These are phyloP conservation scores for Chrysanthemum seticuspe DNA, from an alignment of 129 eudicot genomes.

Conservation along the genomic window DNA sequence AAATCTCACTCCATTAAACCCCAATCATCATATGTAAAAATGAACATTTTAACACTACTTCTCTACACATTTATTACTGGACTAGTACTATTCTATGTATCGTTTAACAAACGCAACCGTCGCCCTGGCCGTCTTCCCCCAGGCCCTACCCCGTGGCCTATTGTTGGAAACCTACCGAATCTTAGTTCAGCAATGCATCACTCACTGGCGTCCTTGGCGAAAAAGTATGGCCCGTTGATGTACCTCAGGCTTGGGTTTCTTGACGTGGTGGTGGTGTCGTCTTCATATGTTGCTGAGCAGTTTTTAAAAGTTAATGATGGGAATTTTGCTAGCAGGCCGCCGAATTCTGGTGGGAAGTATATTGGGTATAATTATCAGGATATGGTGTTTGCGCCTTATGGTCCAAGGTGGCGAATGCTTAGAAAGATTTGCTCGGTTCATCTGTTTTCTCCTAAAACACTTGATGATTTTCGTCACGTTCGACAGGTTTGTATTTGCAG, in stretches of 20 bases:
- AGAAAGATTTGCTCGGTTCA: constrained; percentile 65
- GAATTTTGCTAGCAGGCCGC: constrained; percentile 79
- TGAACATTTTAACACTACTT: constrained; percentile 16
- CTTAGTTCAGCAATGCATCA: constrained; percentile 78
- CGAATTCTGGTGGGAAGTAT: constrained; percentile 78
- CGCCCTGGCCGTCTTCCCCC: constrained; percentile 54
- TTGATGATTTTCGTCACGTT: constrained; percentile 69
- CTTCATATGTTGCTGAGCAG: constrained; percentile 59
- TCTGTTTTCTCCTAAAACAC: constrained; percentile 67
- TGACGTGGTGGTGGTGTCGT: constrained; percentile 77
- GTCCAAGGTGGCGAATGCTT: constrained; percentile 35
- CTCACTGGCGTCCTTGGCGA: constrained; percentile 63
- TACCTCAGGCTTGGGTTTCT: constrained; percentile 69
- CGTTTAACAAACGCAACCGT: constrained; percentile 31
- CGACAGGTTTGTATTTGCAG: constrained; percentile 50
- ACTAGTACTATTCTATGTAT: constrained; percentile 12
- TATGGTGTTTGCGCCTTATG: constrained; percentile 85
- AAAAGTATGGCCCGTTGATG: constrained; percentile 68
- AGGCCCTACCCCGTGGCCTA: constrained; percentile 92
- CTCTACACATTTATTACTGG: constrained; percentile 32
- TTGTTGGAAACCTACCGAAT: constrained; percentile 78
- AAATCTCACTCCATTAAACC: no score
- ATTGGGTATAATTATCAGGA: constrained; percentile 86
- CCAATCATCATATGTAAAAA: not conserved
- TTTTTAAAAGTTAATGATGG: constrained; percentile 64